These are phyloP conservation scores for Carex littledalei DNA, from an alignment of 176 grass and related monocot genomes.

Conservation along the genomic window DNA sequence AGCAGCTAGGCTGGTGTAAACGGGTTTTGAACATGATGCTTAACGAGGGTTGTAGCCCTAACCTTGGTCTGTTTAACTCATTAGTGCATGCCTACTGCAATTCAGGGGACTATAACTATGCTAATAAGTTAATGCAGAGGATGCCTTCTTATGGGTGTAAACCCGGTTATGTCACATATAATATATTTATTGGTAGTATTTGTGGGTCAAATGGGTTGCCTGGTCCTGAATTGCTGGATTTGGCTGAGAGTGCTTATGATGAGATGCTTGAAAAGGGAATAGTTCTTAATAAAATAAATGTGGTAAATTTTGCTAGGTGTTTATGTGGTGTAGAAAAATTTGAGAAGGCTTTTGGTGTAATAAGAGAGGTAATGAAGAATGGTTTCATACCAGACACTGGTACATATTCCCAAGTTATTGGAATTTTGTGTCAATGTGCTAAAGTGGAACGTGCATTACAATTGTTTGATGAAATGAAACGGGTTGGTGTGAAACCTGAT, in stretches of 20 bases:
- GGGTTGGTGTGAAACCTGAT: slow-evolving; percentile 55
- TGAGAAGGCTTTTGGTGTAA: slow-evolving; percentile 85
- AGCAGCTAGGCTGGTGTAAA: slow-evolving; percentile 96
- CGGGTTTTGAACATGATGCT: slow-evolving; percentile 97
- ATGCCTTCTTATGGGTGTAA: slow-evolving; percentile 61
- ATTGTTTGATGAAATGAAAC: slow-evolving; percentile 97
- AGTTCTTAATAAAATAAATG: slow-evolving; percentile 91
- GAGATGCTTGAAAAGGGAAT: slow-evolving; percentile 71
- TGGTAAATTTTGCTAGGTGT: slow-evolving; percentile 64
- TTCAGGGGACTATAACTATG: slow-evolving; percentile 62
- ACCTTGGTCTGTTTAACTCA: slow-evolving; percentile 78
- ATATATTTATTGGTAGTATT: slow-evolving; percentile 94
- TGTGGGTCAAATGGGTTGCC: slow-evolving; percentile 57
- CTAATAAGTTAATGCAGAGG: slow-evolving; percentile 79
- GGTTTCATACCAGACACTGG: slow-evolving; percentile 83
- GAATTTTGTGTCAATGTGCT: slow-evolving; percentile 56
- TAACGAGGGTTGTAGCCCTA: slow-evolving; percentile 84
- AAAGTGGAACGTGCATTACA: slow-evolving; percentile 74
- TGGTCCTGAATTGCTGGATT: slow-evolving; percentile 42
- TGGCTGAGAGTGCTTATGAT: slow-evolving; percentile 78
- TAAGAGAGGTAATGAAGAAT: slow-evolving; percentile 83
- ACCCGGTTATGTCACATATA: slow-evolving; percentile 80
- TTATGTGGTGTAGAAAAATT: slow-evolving; percentile 71
- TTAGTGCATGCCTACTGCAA: slow-evolving; percentile 81
- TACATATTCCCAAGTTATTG: slow-evolving; percentile 78